Evolutionary conservation across 1,284 basidiomycete species (phyloP), one percentile per base, ranked within the genome.

Genomic region (Peniophora sp.): DNA sequence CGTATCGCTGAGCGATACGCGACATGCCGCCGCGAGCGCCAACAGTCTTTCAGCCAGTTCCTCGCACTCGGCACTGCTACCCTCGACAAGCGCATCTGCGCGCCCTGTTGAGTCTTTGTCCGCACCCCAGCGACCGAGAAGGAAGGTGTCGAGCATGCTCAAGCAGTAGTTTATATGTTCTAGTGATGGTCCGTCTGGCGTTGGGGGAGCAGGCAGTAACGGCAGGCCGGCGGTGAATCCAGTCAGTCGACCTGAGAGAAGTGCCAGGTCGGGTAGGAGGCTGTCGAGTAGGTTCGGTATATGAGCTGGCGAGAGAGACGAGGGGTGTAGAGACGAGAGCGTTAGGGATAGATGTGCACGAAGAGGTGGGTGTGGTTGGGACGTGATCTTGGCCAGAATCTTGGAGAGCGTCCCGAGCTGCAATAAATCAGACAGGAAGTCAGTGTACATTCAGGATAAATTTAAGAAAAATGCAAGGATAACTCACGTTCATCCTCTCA

Each of bases 71-170:
- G 39, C 54, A 19, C 55, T 58, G 11, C 63, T 53, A 27, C 52
- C 22, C 50, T 53, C 24, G 49, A 32, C 27, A 32, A 32, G 27
- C 5, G 27, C 27, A 5, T 32, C 27, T 12, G 47, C 23, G 50
- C 49, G 50, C 53, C 61, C 10, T 8, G 10, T 41, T 8, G 46
- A 45, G 16, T 56, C 49, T 3, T 59, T 60, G 2, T 63, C 58
- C 23, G 58, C 56, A 0, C 58, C 62, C 81, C 82, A 85, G 49
- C 74, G 73, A 1, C 72, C 73, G 10, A 88, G 65, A 1, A 89
- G 69, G 58, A 74, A 82, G 1, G 72, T 67, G 56, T 89, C 87
- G 8, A 89, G 57, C 2, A 89, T 65, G 14, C 69, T 69, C 20
- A 90, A 68, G 55, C 81, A 79, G 32, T 79, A 69, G 54, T 78